phyloP scores from a whole-genome alignment of 192 early-diverging fungal genomes.

The Dissophora ornata region DNA sequence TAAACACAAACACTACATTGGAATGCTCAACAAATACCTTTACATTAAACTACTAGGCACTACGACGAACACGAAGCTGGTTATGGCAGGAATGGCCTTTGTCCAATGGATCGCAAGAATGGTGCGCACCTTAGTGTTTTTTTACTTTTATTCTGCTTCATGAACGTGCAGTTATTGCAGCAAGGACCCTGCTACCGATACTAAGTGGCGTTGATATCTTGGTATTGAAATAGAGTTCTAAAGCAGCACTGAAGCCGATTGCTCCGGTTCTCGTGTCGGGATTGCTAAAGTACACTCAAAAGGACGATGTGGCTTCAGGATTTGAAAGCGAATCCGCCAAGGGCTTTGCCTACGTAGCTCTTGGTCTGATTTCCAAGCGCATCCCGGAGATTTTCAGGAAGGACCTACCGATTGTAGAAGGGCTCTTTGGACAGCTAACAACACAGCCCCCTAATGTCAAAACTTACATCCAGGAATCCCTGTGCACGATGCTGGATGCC shows the following conservation, averaged over 20 bases:
- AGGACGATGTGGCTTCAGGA: constrained; percentile 40
- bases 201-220: too few relatives aligned
- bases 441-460: constrained; percentile 72
- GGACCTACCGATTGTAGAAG: constrained; percentile 69
- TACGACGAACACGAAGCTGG: constrained; percentile 71
- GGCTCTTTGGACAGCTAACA: constrained; percentile 78
- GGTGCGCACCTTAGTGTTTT: constrained; percentile 48
- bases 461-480: constrained; percentile 84
- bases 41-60: too few relatives aligned
- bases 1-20: too few relatives aligned
- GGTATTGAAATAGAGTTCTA: constrained; percentile 51
- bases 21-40: too few relatives aligned
- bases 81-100: constrained; percentile 82
- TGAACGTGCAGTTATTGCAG: too few relatives aligned
- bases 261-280: constrained; percentile 77
- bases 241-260: constrained; percentile 67
- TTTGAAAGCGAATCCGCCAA: constrained; percentile 73
- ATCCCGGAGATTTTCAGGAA: constrained; percentile 74
- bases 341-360: constrained; percentile 88
- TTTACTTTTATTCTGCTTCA: background rate
- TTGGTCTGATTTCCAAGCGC: constrained; percentile 79
- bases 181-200: too few relatives aligned
- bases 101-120: constrained; percentile 91
- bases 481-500: constrained; percentile 80
- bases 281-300: constrained; percentile 72